phyloP scores from a whole-genome alignment of 2,329 filamentous ascomycete species.

The Oidium heveae region DNA sequence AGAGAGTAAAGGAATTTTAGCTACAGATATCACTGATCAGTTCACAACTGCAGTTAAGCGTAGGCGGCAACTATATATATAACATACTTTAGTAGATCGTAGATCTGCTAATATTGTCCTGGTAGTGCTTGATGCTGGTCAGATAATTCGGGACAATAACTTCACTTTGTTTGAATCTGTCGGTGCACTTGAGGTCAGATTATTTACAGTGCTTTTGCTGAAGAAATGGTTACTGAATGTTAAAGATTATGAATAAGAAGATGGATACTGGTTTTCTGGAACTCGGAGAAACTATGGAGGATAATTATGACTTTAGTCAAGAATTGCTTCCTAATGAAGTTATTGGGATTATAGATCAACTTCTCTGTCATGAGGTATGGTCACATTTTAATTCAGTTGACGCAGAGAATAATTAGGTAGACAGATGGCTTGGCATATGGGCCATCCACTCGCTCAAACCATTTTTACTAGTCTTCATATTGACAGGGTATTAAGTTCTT shows the following conservation, averaged over 20 bases:
- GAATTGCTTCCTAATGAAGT: conserved; percentile 52
- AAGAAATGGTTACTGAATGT: not conserved
- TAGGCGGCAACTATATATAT: conserved; percentile 14
- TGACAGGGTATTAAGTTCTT: conserved; percentile 53
- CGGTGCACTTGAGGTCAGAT: conserved; percentile 58
- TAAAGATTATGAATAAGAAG: conserved; percentile 91
- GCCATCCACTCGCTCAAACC: conserved; percentile 87
- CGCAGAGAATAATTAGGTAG: conserved; percentile 2
- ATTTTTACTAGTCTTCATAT: conserved; percentile 83
- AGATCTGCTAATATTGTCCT: conserved; percentile 9
- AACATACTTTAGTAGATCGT: not conserved
- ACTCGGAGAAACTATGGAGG: conserved; percentile 57
- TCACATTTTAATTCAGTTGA: not conserved
- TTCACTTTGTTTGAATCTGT: conserved; percentile 93
- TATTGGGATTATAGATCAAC: conserved; percentile 79
- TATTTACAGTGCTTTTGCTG: conserved; percentile 14
- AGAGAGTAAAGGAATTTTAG: conserved; percentile 22
- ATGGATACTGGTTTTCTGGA: conserved; percentile 86
- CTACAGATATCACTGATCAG: conserved; percentile 30
- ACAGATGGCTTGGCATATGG: conserved; percentile 87
- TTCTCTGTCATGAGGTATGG: conserved; percentile 61
- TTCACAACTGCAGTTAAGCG: conserved; percentile 28
- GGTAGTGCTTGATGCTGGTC: conserved; percentile 48
- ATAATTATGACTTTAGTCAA: conserved; percentile 50
- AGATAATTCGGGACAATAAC: conserved; percentile 77